phyloP scores from a whole-genome alignment of 805 yeast species.

The Ogataea pignaliae region DNA sequence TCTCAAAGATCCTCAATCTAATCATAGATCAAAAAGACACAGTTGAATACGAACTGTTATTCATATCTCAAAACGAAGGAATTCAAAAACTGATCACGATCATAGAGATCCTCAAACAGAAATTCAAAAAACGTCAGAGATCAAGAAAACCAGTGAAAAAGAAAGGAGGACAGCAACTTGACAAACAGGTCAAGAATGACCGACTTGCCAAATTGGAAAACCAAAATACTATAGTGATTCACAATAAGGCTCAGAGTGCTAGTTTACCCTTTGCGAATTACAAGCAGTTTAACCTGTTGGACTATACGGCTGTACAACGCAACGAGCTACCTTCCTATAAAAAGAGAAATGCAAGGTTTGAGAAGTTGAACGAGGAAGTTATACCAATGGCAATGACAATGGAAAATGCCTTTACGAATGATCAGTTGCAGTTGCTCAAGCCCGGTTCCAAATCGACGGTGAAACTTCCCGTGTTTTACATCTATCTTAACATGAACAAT shows the following conservation, averaged over 20 bases:
- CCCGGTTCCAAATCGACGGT: constrained; percentile 7
- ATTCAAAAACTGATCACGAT: constrained; percentile 28
- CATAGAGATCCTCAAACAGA: constrained; percentile 28
- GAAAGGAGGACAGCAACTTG: background rate
- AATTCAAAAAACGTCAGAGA: constrained; percentile 4
- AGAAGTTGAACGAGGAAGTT: background rate
- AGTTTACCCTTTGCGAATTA: constrained; percentile 1
- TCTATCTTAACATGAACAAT: constrained; percentile 17
- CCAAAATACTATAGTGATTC: constrained; percentile 2
- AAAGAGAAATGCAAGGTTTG: background rate
- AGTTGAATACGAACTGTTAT: constrained; percentile 11
- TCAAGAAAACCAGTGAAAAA: background rate
- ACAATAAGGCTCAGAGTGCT: background rate
- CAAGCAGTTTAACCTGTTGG: constrained; percentile 24
- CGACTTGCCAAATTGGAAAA: constrained; percentile 11
- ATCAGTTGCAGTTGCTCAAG: constrained; percentile 9
- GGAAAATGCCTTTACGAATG: constrained; percentile 1
- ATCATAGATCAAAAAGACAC: constrained; percentile 1
- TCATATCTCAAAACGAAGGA: constrained; percentile 16
- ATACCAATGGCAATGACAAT: background rate
- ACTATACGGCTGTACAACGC: constrained; percentile 9
- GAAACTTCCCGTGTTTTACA: constrained; percentile 22
- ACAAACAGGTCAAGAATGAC: constrained; percentile 7
- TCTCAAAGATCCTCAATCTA: constrained; percentile 13
- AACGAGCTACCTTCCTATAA: background rate